A percentile compares a stretch with the other conserved stretches of the same genome.
Conservation (phyloP, 1,284 basidiomycete genomes). For the Melampsora americana region DNA sequence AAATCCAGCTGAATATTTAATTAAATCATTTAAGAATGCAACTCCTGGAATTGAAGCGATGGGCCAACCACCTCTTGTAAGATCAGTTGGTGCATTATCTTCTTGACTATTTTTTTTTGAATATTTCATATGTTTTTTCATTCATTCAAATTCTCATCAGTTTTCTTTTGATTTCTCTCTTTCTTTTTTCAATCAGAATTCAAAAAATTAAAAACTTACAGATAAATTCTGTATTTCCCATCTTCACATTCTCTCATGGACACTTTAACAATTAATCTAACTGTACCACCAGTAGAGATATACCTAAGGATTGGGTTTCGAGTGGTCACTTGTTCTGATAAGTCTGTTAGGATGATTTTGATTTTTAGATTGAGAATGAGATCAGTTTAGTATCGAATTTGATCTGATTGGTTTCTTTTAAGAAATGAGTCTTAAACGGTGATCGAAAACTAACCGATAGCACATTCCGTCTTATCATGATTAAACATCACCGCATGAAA, state of each 20-base stretch:
- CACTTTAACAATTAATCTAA: conserved; percentile 18
- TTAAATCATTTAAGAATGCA: no score
- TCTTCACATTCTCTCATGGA: background rate
- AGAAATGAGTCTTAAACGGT: no score
- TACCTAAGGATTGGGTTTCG: background rate
- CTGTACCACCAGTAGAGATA: background rate
- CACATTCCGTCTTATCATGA: conserved; percentile 12
- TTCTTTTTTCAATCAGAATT: no score
- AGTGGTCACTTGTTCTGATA: background rate
- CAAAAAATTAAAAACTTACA: no score
- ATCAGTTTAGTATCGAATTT: background rate
- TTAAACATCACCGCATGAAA: conserved; percentile 41
- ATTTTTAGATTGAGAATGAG: background rate
- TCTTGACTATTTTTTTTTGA: conserved; percentile 17
- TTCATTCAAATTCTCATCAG: no score
- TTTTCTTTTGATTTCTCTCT: no score
- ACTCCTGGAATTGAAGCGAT: no score
- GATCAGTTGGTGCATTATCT: conserved; percentile 9
- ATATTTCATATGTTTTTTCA: background rate
- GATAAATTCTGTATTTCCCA: conserved; percentile 34
- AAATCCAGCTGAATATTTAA: no score
- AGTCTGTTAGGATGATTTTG: background rate
- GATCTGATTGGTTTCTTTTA: background rate
- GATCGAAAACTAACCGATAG: conserved; percentile 4
- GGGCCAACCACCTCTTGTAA: background rate